Percentiles rank a stretch among this genome's conserved stretches.
phyloP scores from a whole-genome alignment of 73 alveolate genomes.

The Paramecium pentaurelia region DNA sequence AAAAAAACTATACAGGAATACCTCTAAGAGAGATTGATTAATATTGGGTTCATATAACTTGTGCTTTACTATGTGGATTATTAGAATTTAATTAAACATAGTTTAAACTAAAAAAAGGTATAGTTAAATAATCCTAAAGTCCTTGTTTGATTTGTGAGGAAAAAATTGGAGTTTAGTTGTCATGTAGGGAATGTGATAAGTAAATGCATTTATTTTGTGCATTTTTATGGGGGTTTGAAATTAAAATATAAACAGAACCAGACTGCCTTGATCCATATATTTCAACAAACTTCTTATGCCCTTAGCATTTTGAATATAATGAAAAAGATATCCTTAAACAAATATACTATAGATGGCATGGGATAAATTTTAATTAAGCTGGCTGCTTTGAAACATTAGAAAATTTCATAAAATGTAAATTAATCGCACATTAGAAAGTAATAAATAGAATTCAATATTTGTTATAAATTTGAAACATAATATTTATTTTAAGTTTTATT shows the following conservation, averaged over 20 bases:
- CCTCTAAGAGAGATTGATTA: not conserved
- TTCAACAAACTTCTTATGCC: not conserved
- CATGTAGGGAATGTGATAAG: not conserved
- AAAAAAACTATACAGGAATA: not conserved
- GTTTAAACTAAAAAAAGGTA: not conserved
- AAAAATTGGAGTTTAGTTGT: not conserved
- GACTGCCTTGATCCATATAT: not conserved
- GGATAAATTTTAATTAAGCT: not conserved
- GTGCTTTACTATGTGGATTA: not conserved
- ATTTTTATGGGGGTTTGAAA: not conserved
- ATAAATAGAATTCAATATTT: not conserved
- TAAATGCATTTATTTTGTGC: not conserved
- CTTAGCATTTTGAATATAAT: not conserved
- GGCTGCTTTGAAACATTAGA: not conserved
- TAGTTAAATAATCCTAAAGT: not conserved
- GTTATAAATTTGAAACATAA: not conserved
- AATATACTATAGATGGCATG: not conserved
- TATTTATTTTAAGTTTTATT: not conserved
- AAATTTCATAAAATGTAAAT: not conserved
- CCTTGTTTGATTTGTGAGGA: not conserved
- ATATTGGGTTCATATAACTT: not conserved
- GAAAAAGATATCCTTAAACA: not conserved
- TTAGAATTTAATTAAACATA: not conserved
- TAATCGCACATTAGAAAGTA: not conserved
- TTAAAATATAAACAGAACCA: not conserved